Base-by-base conservation (phyloP, 176 grass and related monocot genomes). In the Bothriochloa decipiens region DNA sequence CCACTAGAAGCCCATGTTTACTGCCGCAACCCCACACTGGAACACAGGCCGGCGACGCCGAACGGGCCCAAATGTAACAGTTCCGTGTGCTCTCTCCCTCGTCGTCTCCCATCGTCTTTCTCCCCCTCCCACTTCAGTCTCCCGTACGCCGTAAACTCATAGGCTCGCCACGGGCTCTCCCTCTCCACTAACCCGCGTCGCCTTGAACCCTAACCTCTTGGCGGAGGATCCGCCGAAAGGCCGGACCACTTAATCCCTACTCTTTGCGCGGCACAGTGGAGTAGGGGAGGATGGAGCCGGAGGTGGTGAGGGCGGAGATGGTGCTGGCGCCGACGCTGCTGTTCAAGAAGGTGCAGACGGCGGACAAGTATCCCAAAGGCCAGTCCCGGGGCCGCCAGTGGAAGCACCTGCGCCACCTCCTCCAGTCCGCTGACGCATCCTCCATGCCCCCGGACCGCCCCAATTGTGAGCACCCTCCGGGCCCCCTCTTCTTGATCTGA, bases 281-380 rank as follows among this genome's bases (percentile, higher is more conserved):
- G 12, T 28, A 72, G n/a, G 76, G 36, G 12, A 50, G 11, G 14
- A 98, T 98, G 93, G 96, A 96, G 66, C 13, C 87, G 42, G 93
- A 99, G 83, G 79, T 94, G 55, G 70, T 87, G 86, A 85, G 33
- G 40, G 57, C 88, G 50, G 93, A 98, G 89, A 88, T 92, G 87
- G 89, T 99, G 61, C 68, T 99, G 25, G 61, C 96, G 43, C 74
- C 81, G 15, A 60, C 73, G 41, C 84, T 99, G 70, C 63, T 88
- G 33, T 99, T 96, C 89, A 99, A 99, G 93, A 85, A 89, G 75
- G 79, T 99, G 37, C 93, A 99, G 83, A 99, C 78, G 85, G 91
- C 86, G 42, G 96, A 96, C 87, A 99, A 99, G 78, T 96, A 99
- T 60, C 91, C 89, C 69, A 99, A 99, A 77, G 96, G 96, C 40